Evolutionary conservation across 1,139 yeast genomes (phyloP), one percentile per base, ranked within the genome.

Genomic region (Komagataea norvegica): DNA sequence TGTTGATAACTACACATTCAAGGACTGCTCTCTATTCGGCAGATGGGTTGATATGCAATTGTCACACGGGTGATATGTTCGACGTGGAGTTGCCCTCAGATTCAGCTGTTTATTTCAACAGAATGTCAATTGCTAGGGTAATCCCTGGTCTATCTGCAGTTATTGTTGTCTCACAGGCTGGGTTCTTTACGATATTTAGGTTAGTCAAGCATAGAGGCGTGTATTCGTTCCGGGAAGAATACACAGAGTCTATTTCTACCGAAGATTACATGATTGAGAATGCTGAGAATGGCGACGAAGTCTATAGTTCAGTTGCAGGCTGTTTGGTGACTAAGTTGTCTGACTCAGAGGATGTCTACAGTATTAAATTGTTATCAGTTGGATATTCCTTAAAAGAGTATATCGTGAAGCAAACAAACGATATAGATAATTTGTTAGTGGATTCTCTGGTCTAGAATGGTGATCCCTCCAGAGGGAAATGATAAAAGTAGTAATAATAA

Each of bases 141-240:
- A 67, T 81, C 2, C 80, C 81, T 0, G 74, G 74, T 42, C 54
- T 81, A 5, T 70, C 71, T 43, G 72, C 79, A 26, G 61, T 72
- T 16, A 59, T 79, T 5, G 74, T 70, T 0, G 79, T 70, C 0
- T 63, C 80, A 0, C 87, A 79, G 45, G 70, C 70, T 36, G 87
- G 88, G 0, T 55, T 70, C n/a, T 68, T 77, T 6, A 58, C 79
- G 1, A 57, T 81, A 0, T 68, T 79, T 59, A 56, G 89, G 28
- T 53, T 81, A 29, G 77, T 83, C 20, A 64, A 67, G 34, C 68
- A 68, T 51, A 56, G 79, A 21, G 86, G 86, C 0, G 54, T 79
- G 0, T 68, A 62, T 46, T 75, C 77, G 3, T 64, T 80, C 68
- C 60, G 88, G 30, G 84, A 78, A 47, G 89, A 81, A 50, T 70